A percentile compares a stretch with the other conserved stretches of the same genome.
phyloP scores from a whole-genome alignment of 495 filamentous ascomycete species.

The Hypomontagnella monticulosa region DNA sequence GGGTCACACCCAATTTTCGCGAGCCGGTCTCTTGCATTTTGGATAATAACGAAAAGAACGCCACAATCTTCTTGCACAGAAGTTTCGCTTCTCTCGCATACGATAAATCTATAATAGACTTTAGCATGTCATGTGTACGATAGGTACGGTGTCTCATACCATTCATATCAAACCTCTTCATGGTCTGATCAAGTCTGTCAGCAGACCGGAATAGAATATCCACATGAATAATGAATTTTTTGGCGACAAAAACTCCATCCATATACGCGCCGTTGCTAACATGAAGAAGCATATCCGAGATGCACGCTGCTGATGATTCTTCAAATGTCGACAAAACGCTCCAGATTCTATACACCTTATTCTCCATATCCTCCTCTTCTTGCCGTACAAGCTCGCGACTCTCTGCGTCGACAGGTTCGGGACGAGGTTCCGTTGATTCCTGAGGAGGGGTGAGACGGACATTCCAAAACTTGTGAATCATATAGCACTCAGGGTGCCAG shows the following conservation, averaged over 20 bases:
- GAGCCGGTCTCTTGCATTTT: slow-evolving; percentile 92
- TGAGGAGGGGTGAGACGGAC: slow-evolving; percentile 74
- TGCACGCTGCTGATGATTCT: slow-evolving; percentile 96
- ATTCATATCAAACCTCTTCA: slow-evolving; percentile 75
- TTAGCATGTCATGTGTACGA: slow-evolving; percentile 5
- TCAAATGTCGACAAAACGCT: slow-evolving; percentile 96
- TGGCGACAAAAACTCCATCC: slow-evolving; percentile 95
- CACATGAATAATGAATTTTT: slow-evolving; percentile 95
- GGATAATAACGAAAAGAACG: slow-evolving; percentile 93
- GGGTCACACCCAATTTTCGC: slow-evolving; percentile 91
- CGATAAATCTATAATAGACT: slow-evolving; percentile 70
- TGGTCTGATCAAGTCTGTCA: slow-evolving; percentile 80
- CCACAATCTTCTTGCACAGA: slow-evolving; percentile 98
- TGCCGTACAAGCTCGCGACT: slow-evolving; percentile 79
- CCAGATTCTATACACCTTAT: slow-evolving; percentile 98
- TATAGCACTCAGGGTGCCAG: slow-evolving; percentile 99
- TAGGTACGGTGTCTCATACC: slow-evolving; percentile 59
- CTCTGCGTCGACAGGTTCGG: slow-evolving; percentile 71
- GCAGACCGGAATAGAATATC: slow-evolving; percentile 91
- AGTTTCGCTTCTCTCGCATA: slow-evolving; percentile 96
- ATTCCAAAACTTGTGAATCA: slow-evolving; percentile 99
- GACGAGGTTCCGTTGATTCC: slow-evolving; percentile 45
- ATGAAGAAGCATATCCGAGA: slow-evolving; percentile 98
- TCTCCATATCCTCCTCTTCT: slow-evolving; percentile 94
- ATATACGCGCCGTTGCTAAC: slow-evolving; percentile 98